Base-by-base conservation (phyloP, 805 yeast species). In the Grigorovia humatica region DNA sequence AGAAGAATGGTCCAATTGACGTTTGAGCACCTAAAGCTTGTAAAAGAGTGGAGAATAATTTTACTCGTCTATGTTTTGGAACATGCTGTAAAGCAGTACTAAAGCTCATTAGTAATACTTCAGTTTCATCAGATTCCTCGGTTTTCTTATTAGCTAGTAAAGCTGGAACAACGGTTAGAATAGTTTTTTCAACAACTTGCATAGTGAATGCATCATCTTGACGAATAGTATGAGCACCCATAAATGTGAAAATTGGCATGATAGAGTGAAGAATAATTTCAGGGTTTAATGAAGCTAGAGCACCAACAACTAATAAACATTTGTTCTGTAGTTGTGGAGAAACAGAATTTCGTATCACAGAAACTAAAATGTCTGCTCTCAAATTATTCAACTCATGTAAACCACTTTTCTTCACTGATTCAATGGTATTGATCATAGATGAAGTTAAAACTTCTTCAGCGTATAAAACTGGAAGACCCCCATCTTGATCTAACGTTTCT, bases 181-280 rank as follows among this genome's bases (percentile, higher is more conserved):
- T 84, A 1, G 99, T 91, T 65, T 88, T 93, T 62, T 89, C 95
- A 55, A 93, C 88, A 46, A 90, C 97, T 57, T 86, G 86, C 35
- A 85, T 85, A 0, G 97, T 88, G 63, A 87, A 91, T 64, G 88
- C 97, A 67, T 93, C 98, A 67, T 93, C 99, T 70, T 93, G 96
- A 62, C 96, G 83, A 49, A 93, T 80, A 13, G 97, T 90, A 62
- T 89, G 95, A 12, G 98, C 96, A 54, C 99, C 99, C 98, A 93
- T 93, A 61, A 93, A 93, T 1, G 99, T 93, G 74, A 93, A 93
- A 49, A 93, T 91, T n/a, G 99, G 99, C 99, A 93, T 93, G 9
- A 93, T 96, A 1, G 96, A 86, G 70, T 93, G 98, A 50, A 93
- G 73, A 30, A 93, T 89, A 32, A 85, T 80, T 62, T 91, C 97